These are phyloP conservation scores for Lasiodiplodia sp. DNA, from an alignment of 2,329 filamentous ascomycete species.

Conservation along the genomic window DNA sequence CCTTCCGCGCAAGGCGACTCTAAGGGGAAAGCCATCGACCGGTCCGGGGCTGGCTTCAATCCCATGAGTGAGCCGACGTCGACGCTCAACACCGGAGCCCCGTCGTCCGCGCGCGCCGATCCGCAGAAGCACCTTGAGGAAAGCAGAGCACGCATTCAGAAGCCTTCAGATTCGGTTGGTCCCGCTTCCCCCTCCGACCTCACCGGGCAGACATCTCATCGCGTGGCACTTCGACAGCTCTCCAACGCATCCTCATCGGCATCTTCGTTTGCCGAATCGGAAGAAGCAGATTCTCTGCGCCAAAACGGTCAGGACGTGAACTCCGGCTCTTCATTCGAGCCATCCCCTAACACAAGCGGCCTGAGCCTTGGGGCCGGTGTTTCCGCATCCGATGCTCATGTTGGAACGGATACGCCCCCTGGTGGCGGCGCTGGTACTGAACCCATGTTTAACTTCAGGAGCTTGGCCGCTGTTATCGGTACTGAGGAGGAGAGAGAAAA, in stretches of 20 bases:
- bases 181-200: constrained; percentile 53
- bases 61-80: constrained; percentile 52
- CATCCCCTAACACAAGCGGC: constrained; percentile 62
- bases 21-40: constrained; percentile 58
- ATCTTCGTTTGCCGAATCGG: constrained; percentile 68
- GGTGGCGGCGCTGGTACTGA: constrained; percentile 66
- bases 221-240: constrained; percentile 79
- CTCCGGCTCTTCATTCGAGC: constrained; percentile 55
- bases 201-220: constrained; percentile 50
- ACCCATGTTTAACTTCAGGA: constrained; percentile 90
- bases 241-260: constrained; percentile 86
- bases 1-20: constrained; percentile 62
- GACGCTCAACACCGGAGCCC: constrained; percentile 43
- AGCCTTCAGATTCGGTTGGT: constrained; percentile 37
- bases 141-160: constrained; percentile 50
- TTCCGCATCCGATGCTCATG: constrained; percentile 59
- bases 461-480: constrained; percentile 79
- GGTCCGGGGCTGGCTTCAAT: constrained; percentile 52
- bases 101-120: constrained; percentile 41
- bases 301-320: constrained; percentile 39
- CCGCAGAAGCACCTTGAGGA: constrained; percentile 56
- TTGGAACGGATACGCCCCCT: constrained; percentile 55
- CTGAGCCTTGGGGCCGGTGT: constrained; percentile 45
- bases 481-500: constrained; percentile 27
- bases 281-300: constrained; percentile 36